A percentile compares a stretch with the other conserved stretches of the same genome.
phyloP scores from a whole-genome alignment of 208 protist species.

The Trypanosoma lewisi region DNA sequence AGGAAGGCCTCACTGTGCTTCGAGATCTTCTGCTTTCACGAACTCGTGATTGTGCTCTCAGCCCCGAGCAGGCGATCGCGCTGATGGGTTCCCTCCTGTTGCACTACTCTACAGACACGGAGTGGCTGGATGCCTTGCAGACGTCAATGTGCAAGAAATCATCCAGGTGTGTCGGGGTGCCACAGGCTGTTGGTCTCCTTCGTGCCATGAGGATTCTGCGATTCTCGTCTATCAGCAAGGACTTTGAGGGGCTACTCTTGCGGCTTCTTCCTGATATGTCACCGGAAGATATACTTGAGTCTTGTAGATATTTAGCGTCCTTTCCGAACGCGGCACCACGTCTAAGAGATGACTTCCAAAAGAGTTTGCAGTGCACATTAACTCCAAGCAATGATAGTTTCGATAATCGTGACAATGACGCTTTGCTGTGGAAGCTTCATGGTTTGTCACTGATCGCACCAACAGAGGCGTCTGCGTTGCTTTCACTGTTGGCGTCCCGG shows the following conservation, averaged over 20 bases:
- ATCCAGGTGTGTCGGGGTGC: background rate
- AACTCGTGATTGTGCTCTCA: conserved; percentile 1
- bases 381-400: background rate
- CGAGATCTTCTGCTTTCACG: conserved; percentile 10
- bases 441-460: conserved; percentile 21
- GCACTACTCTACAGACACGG: background rate
- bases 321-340: conserved; percentile 1
- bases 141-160: conserved; percentile 3
- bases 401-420: background rate
- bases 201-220: conserved; percentile 3
- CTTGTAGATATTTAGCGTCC: conserved; percentile 15
- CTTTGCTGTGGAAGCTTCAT: conserved; percentile 13
- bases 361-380: background rate
- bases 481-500: conserved; percentile 6
- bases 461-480: conserved; percentile 8
- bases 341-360: conserved; percentile 4
- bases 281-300: conserved; percentile 12
- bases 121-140: conserved; percentile 18
- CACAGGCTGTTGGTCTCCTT: conserved; percentile 16
- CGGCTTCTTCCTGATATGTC: conserved; percentile 20
- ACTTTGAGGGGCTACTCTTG: conserved; percentile 18
- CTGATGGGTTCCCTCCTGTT: conserved; percentile 8
- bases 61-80: background rate
- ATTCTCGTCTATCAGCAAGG: background rate
- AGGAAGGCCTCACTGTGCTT: conserved; percentile 13